These are phyloP conservation scores for Schoenoplectus triqueter DNA, from an alignment of 202 grass and related monocot species.

Conservation along the genomic window DNA sequence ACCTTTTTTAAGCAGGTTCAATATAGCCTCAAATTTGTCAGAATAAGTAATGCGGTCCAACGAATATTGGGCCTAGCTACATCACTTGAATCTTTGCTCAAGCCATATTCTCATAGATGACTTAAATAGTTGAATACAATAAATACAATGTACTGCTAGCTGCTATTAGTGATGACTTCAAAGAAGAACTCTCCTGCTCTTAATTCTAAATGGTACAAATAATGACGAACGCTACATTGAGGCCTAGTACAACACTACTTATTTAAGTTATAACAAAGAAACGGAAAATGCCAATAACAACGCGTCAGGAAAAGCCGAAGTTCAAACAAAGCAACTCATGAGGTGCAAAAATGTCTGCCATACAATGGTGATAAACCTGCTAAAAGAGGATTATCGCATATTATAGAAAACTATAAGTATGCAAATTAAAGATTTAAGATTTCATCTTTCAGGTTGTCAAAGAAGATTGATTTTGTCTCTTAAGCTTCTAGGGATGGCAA, in stretches of 20 bases:
- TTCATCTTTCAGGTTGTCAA: no score
- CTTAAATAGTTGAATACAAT: neutral
- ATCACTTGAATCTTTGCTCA: neutral
- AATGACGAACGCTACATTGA: slow-evolving; percentile 12
- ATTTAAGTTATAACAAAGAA: slow-evolving; percentile 7
- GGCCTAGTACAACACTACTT: slow-evolving; percentile 36
- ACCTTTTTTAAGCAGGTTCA: neutral
- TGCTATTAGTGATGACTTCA: neutral
- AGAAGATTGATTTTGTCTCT: no score
- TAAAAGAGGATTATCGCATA: slow-evolving; percentile 11
- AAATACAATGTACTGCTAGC: slow-evolving; percentile 24
- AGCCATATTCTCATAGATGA: neutral
- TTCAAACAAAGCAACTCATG: slow-evolving; percentile 6
- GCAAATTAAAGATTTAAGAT: no score
- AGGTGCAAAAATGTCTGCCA: slow-evolving; percentile 27
- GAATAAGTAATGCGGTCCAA: neutral
- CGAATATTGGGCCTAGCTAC: neutral
- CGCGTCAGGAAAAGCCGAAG: neutral
- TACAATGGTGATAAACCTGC: slow-evolving; percentile 29
- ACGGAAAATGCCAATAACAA: slow-evolving; percentile 19
- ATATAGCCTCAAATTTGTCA: neutral
- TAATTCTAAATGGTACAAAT: slow-evolving; percentile 15
- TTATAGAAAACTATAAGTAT: neutral
- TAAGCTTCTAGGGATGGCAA: no score
- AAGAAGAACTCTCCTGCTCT: neutral